Base-by-base conservation (phyloP, 768 basidiomycete species). In the Naganishia vishniacii region DNA sequence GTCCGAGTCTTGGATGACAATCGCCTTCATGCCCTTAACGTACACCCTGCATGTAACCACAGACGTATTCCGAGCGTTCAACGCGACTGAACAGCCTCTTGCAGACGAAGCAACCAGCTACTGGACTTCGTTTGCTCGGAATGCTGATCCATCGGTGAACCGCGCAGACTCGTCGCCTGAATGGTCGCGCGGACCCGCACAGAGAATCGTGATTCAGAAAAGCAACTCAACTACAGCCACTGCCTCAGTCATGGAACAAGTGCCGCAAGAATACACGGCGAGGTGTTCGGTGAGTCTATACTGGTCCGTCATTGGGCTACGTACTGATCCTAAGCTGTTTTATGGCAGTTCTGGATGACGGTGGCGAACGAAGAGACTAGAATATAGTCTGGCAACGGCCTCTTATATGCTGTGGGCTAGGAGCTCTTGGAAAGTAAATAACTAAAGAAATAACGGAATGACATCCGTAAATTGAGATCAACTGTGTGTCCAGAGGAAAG, bases 11-110 rank as follows among this genome's bases (percentile, higher is more conserved):
- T 12, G 18, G 40, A 13, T 12, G 18, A 29, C 15, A 29, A 7
- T 41, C n/a, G n/a, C n/a, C n/a, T n/a, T n/a, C n/a, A n/a, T n/a
- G n/a, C n/a, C n/a, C n/a, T n/a, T n/a, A n/a, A n/a, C n/a, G n/a
- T n/a, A n/a, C n/a, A n/a, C n/a, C n/a, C n/a, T n/a, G n/a, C n/a
- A n/a, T n/a, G n/a, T 28, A 29, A 45, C 48, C 11, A 2, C 29
- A 64, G 49, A 45, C 26, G 20, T 41, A 20, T 67, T 67, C 62
- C 28, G 42, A 4, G 51, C 66, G 2, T 67, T 67, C 51, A 67
- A 67, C 34, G 61, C 51, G n/a, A 67, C 66, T 18, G 66, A 67
- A 44, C 61, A 63, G 28, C 66, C 59, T 4, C 56, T 67, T 16
- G 61, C 66, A 2, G 40, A 47, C 13, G 66, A 67, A 42, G 60